Conservation (phyloP, 1,139 yeast species). For the Eremothecium cymbalariae region DNA sequence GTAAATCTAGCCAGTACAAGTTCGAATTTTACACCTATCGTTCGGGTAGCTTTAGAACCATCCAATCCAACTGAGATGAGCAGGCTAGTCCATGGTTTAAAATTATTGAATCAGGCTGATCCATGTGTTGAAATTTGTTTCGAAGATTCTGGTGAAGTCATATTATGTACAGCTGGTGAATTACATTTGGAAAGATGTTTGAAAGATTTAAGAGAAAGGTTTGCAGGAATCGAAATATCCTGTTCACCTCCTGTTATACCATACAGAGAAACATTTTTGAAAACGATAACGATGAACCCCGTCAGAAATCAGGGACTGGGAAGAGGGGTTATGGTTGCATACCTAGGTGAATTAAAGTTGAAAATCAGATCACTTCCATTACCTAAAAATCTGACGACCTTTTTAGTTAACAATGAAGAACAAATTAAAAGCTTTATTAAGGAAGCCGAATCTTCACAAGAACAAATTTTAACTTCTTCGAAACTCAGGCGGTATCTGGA, state of each 20-base stretch:
- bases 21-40: constrained; percentile 71
- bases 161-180: constrained; percentile 93
- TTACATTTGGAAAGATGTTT: constrained; percentile 85
- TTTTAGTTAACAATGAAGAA: constrained; percentile 43
- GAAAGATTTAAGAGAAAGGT: constrained; percentile 80
- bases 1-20: constrained; percentile 65
- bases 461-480: constrained; percentile 14
- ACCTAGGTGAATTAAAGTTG: constrained; percentile 44
- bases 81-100: constrained; percentile 69
- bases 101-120: constrained; percentile 74
- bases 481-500: constrained; percentile 33
- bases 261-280: constrained; percentile 74
- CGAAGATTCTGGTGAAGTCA: constrained; percentile 86
- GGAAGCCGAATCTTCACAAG: neutral
- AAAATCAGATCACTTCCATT: constrained; percentile 48
- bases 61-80: constrained; percentile 74
- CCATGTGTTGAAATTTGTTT: constrained; percentile 84
- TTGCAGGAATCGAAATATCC: constrained; percentile 83
- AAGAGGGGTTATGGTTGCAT: constrained; percentile 36
- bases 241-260: constrained; percentile 93
- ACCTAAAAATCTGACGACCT: constrained; percentile 43
- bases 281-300: constrained; percentile 40
- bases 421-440: constrained; percentile 26
- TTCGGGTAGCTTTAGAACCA: constrained; percentile 92
- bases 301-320: constrained; percentile 36